Conservation (phyloP, 2,329 filamentous ascomycete genomes). For the Calonectria pseudoreteaudii region DNA sequence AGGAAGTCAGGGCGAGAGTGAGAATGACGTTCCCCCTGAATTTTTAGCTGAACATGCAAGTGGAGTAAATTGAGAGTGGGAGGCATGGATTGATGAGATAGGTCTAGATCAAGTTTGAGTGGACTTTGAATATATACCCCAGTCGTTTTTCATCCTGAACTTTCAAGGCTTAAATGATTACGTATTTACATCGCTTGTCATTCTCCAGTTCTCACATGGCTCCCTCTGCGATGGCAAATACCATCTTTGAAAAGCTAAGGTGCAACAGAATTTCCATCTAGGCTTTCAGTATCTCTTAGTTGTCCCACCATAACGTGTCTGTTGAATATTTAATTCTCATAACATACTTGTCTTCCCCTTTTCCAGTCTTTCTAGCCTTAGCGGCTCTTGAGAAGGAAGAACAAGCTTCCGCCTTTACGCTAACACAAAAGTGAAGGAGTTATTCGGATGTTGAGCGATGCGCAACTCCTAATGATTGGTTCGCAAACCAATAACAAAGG, state of each 20-base stretch:
- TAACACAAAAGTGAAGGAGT: not conserved
- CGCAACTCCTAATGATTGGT: too few species aligned
- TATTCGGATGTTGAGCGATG: not conserved
- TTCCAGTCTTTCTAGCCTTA: not conserved
- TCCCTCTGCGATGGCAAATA: not conserved
- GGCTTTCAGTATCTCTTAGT: not conserved
- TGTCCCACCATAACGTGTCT: not conserved
- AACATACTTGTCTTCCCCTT: not conserved
- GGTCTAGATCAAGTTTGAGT: not conserved
- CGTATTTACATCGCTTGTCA: not conserved
- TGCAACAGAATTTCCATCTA: not conserved
- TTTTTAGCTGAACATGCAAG: constrained; percentile 60
- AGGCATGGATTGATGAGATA: not conserved
- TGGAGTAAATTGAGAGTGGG: constrained; percentile 27
- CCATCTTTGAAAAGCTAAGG: not conserved
- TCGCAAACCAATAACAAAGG: not conserved
- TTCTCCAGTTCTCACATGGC: not conserved
- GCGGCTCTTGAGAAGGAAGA: not conserved
- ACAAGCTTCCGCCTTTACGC: not conserved
- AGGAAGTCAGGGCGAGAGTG: constrained; percentile 49
- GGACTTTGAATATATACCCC: constrained; percentile 20
- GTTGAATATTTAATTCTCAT: too few species aligned
- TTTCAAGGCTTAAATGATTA: not conserved
- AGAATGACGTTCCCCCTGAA: constrained; percentile 64
- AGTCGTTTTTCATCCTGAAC: not conserved